Evolutionary conservation across 139 green algal genomes (phyloP).

Genomic region (Tetradesmus lagerheimii): DNA sequence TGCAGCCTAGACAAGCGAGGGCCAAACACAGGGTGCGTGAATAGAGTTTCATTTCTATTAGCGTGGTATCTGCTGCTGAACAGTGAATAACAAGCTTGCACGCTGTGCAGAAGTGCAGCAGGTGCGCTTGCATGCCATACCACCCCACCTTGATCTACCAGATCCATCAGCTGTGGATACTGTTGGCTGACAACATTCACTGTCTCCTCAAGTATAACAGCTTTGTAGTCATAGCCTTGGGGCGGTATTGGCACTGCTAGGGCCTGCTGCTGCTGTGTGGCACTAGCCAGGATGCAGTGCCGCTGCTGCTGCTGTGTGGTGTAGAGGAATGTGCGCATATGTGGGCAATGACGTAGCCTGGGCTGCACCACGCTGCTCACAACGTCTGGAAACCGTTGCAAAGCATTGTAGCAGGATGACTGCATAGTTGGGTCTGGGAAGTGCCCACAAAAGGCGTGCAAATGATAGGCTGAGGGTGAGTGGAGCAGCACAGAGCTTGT

Average conservation of each 20-base stretch:
- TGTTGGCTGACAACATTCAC: not conserved
- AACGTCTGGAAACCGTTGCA: not conserved
- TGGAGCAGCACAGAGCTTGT: not conserved
- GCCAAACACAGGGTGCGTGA: no score
- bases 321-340: not conserved
- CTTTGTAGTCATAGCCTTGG: conserved; percentile 52
- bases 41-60: no score
- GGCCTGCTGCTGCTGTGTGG: not conserved
- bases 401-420: not conserved
- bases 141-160: conserved; percentile 58
- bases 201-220: not conserved
- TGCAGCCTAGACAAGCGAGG: no score
- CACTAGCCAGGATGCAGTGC: not conserved
- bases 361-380: not conserved
- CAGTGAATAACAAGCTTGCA: not conserved
- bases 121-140: no score
- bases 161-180: conserved; percentile 56
- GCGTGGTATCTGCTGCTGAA: no score
- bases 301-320: conserved; percentile 3
- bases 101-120: no score
- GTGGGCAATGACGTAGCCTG: not conserved
- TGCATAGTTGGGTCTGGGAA: not conserved
- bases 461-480: not conserved
- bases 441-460: no score
- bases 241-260: conserved; percentile 45